Evolutionary conservation across 2,329 filamentous ascomycete genomes (phyloP), one percentile per base, ranked within the genome.

Genomic region (Pseudohalonectria lignicola): DNA sequence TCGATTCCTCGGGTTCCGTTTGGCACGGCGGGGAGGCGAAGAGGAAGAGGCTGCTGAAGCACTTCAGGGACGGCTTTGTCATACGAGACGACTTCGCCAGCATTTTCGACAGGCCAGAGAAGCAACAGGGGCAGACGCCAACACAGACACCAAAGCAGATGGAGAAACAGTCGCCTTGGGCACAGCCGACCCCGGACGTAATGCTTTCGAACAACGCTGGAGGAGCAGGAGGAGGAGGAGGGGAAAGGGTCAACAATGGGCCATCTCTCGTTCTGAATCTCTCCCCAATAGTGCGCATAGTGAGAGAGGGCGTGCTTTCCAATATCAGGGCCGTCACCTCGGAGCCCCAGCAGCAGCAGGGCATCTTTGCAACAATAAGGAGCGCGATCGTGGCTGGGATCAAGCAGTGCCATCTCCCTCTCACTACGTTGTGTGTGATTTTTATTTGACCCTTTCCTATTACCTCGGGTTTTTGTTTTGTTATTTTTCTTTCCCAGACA

Each of bases 11-110:
- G n/a, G n/a, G n/a, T n/a, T n/a, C n/a, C n/a, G n/a, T n/a, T n/a
- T n/a, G n/a, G n/a, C n/a, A n/a, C n/a, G n/a, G n/a, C n/a, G n/a
- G n/a, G 8, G 18, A 11, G 12, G 23, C 21, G 7, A 39, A 20
- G 43, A 37, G 38, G 17, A 40, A 36, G 42, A 46, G 39, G 29
- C 35, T 41, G 36, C 28, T 38, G 29, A n/a, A 43, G 43, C 11
- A 41, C 43, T 15, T 57, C 48, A 41, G 51, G 47, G 12, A 46
- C 42, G 16, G 46, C 52, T 41, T 50, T 60, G 38, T 44, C 52
- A 31, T 64, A 51, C 36, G 61, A 52, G 53, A 60, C 50, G 41
- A 64, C 64, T 49, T 71, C 60, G 47, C 55, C 53, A 41, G 31
- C 23, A 15, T 36, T 39, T 5, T 38, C 42, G 37, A 39, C 18